phyloP scores from a whole-genome alignment of 306 rosid species.

The Vigna trinervia region DNA sequence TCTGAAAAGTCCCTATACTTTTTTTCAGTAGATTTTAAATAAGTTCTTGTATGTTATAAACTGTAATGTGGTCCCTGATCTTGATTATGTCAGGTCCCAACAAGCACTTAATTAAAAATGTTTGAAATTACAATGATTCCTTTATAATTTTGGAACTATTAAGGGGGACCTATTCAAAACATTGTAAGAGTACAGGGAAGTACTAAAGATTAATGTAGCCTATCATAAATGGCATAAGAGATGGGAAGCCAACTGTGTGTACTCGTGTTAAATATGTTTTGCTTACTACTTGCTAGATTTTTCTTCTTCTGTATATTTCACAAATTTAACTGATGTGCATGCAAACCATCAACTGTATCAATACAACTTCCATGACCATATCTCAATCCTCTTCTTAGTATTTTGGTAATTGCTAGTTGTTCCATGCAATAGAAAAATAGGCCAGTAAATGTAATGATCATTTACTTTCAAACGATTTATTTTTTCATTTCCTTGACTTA shows the following conservation, averaged over 20 bases:
- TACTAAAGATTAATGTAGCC: conserved; percentile 11
- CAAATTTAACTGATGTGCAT: neutral
- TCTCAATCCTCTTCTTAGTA: neutral
- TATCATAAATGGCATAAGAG: conserved; percentile 26
- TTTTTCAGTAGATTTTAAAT: neutral
- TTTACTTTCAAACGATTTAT: neutral
- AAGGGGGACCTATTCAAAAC: neutral
- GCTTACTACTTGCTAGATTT: conserved; percentile 15
- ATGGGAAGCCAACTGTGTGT: conserved; percentile 27
- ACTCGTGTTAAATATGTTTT: conserved; percentile 11
- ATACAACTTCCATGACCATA: neutral
- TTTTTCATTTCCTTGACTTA: neutral
- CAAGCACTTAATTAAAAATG: neutral
- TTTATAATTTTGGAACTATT: conserved; percentile 1
- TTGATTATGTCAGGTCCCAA: conserved; percentile 22
- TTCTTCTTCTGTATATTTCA: conserved; percentile 17
- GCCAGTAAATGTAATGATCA: neutral
- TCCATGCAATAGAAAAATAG: neutral
- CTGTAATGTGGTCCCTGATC: conserved; percentile 17
- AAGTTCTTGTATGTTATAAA: conserved; percentile 2
- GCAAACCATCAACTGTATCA: conserved; percentile 26
- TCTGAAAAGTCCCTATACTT: neutral
- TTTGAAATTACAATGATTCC: neutral
- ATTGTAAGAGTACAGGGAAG: neutral
- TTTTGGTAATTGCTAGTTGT: neutral